Conservation (phyloP, 2,329 filamentous ascomycete genomes). For the Graphilbum sp. region DNA sequence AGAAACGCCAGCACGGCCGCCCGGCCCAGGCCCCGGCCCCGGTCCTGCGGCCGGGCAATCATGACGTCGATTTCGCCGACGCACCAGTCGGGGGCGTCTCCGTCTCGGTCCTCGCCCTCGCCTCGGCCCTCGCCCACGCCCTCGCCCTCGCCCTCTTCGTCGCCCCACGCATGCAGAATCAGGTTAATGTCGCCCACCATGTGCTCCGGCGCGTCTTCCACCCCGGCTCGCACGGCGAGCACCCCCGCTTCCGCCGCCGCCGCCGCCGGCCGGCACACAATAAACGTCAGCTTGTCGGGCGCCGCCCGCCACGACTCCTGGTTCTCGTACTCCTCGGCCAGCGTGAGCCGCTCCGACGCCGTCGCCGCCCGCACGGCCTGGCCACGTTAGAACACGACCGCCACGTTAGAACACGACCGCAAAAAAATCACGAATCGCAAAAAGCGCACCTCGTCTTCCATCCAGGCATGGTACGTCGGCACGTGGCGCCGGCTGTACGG, state of each 20-base stretch:
- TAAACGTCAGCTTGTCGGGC: conserved; percentile 82
- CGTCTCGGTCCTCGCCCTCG: too few relatives aligned
- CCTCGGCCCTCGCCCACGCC: conserved; percentile 15
- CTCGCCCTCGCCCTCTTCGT: conserved; percentile 25
- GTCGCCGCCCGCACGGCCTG: conserved; percentile 68
- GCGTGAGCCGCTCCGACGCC: conserved; percentile 66
- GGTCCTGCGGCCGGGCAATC: conserved; percentile 47
- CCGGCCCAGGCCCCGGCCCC: conserved; percentile 47
- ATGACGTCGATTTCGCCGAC: conserved; percentile 71
- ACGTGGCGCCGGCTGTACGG: conserved; percentile 78
- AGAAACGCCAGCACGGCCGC: conserved; percentile 53
- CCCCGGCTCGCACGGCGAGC: conserved; percentile 11
- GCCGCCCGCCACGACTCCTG: conserved; percentile 74
- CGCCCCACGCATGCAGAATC: conserved; percentile 51
- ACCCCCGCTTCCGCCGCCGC: background rate
- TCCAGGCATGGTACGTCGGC: conserved; percentile 72
- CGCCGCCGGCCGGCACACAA: conserved; percentile 46
- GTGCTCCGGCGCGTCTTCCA: conserved; percentile 33
- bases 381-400: background rate
- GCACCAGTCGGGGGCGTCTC: conserved; percentile 18
- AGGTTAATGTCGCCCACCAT: conserved; percentile 71
- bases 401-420: conserved; percentile 1
- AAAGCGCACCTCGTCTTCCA: conserved; percentile 54
- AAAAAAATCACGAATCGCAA: background rate
- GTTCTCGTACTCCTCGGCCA: conserved; percentile 79